phyloP scores from a whole-genome alignment of 805 yeast species.

The Wickerhamiella azyma region DNA sequence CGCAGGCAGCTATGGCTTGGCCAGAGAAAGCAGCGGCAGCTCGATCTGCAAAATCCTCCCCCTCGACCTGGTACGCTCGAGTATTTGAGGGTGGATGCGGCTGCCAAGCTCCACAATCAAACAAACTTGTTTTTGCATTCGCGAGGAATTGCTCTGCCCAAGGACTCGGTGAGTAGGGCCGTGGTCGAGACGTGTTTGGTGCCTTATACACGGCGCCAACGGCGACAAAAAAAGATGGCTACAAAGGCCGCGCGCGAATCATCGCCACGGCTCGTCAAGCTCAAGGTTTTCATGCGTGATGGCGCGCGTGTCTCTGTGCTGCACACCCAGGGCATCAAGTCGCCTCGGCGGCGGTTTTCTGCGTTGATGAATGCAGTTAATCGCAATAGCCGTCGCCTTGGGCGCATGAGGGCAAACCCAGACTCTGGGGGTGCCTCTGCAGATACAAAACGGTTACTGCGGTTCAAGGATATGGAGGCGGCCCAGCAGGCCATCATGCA shows the following conservation, averaged over 20 bases:
- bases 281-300: conserved; percentile 12
- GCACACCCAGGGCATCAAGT: conserved; percentile 13
- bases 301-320: conserved; percentile 13
- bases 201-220: conserved; percentile 9
- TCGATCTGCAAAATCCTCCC: conserved; percentile 15
- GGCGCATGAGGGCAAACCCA: background rate
- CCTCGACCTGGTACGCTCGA: conserved; percentile 6
- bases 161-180: background rate
- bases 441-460: conserved; percentile 5
- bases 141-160: background rate
- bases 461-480: background rate
- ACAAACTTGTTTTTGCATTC: background rate
- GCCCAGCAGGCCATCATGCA: conserved; percentile 12
- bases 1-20: conserved; percentile 11
- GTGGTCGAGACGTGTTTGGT: conserved; percentile 15
- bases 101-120: conserved; percentile 1
- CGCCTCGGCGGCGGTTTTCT: conserved; percentile 13
- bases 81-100: conserved; percentile 4
- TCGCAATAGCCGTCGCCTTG: background rate
- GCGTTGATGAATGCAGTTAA: conserved; percentile 7
- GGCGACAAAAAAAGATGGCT: background rate
- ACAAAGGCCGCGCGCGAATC: background rate
- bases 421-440: conserved; percentile 11
- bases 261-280: conserved; percentile 13
- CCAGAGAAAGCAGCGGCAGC: conserved; percentile 13